A percentile compares a stretch with the other conserved stretches of the same genome.
These are phyloP conservation scores for Dissophora globulifera DNA, from an alignment of 192 early-diverging fungal genomes.

Conservation along the genomic window DNA sequence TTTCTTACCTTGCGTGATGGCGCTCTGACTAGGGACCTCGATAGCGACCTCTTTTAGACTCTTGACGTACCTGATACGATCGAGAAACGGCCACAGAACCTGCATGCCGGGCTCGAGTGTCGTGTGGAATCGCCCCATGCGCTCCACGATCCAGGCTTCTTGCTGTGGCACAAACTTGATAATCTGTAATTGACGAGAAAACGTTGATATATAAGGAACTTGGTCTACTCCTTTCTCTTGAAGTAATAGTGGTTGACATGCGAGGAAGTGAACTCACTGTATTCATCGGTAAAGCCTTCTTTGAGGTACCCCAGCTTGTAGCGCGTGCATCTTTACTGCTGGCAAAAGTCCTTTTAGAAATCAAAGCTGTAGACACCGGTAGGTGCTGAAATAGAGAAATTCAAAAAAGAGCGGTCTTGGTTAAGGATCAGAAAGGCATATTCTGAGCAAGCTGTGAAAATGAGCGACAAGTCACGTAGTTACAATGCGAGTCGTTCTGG, in stretches of 20 bases:
- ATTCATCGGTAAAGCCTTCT: constrained; percentile 54
- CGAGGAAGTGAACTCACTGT: constrained; percentile 57
- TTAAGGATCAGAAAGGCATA: too few species aligned
- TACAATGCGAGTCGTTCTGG: too few species aligned
- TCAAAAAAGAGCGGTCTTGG: background rate
- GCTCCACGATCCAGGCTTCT: constrained; percentile 97
- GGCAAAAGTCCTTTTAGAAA: background rate
- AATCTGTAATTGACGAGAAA: constrained; percentile 50
- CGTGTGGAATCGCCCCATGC: constrained; percentile 88
- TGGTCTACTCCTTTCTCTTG: too few species aligned
- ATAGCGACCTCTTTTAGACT: constrained; percentile 94
- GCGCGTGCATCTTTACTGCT: background rate
- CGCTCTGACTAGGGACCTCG: constrained; percentile 89
- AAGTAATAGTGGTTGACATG: too few species aligned
- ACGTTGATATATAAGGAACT: background rate
- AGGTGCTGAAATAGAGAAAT: background rate
- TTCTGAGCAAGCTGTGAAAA: too few species aligned
- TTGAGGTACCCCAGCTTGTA: background rate
- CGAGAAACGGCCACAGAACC: constrained; percentile 87
- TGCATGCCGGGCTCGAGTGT: constrained; percentile 92
- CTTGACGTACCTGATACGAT: constrained; percentile 92
- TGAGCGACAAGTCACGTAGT: too few species aligned
- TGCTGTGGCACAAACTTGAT: constrained; percentile 99
- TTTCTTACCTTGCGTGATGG: constrained; percentile 88
- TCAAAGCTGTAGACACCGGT: constrained; percentile 2